Percentiles rank a stretch among this genome's conserved stretches.
These are phyloP conservation scores for Penicillium nordicum DNA, from an alignment of 2,329 filamentous ascomycete genomes.

Conservation along the genomic window DNA sequence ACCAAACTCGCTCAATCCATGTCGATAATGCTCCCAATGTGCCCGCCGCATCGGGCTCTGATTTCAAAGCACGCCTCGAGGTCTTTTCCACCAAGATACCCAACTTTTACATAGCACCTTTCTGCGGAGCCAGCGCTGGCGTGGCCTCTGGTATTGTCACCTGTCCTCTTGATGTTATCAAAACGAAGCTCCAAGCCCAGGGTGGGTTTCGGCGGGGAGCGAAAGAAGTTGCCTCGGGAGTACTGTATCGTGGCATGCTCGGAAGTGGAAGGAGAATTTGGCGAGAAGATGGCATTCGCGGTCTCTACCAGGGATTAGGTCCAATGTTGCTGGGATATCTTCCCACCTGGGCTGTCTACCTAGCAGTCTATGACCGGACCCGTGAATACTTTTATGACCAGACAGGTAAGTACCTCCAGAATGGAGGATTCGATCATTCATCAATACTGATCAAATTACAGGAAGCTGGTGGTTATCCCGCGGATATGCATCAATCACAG, in stretches of 20 bases:
- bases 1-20: constrained; percentile 26
- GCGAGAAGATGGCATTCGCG: constrained; percentile 79
- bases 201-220: constrained; percentile 65
- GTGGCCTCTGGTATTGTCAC: constrained; percentile 92
- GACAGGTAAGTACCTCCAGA: constrained; percentile 51
- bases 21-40: constrained; percentile 24
- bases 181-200: constrained; percentile 95
- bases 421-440: background rate
- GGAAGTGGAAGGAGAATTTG: constrained; percentile 85
- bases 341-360: constrained; percentile 97
- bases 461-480: constrained; percentile 75
- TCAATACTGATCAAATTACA: constrained; percentile 33
- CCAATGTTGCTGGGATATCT: constrained; percentile 95
- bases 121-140: constrained; percentile 83
- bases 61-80: constrained; percentile 38
- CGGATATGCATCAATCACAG: constrained; percentile 84
- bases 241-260: constrained; percentile 77
- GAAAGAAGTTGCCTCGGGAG: constrained; percentile 43
- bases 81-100: constrained; percentile 50
- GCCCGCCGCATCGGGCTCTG: constrained; percentile 27
- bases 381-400: constrained; percentile 69
- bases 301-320: constrained; percentile 88
- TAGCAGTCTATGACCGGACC: constrained; percentile 90
- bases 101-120: constrained; percentile 65
- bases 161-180: constrained; percentile 97